These are phyloP conservation scores for Sclerotiophoma versabilis DNA, from an alignment of 2,329 filamentous ascomycete species.

Conservation along the genomic window DNA sequence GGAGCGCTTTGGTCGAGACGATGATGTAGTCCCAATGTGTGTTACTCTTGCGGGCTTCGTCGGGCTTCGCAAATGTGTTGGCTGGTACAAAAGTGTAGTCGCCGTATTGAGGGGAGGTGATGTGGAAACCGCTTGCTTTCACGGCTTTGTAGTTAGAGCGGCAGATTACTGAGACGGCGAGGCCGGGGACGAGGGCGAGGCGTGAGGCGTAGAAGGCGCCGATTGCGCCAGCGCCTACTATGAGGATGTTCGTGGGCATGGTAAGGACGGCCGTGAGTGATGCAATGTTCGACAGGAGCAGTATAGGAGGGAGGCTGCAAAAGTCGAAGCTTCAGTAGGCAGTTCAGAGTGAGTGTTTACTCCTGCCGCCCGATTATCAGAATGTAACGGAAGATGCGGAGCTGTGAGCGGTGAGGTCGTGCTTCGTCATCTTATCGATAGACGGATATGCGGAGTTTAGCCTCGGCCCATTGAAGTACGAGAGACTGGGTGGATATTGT, in stretches of 20 bases:
- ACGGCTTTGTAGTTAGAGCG: slow-evolving; percentile 76
- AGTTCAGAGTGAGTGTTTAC: background rate
- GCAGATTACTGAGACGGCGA: slow-evolving; percentile 73
- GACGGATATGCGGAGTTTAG: slow-evolving; percentile 17
- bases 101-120: slow-evolving; percentile 72
- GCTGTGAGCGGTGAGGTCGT: slow-evolving; percentile 5
- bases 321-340: background rate
- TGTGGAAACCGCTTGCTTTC: slow-evolving; percentile 64
- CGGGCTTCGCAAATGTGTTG: slow-evolving; percentile 67
- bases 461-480: slow-evolving; percentile 18
- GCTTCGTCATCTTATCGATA: slow-evolving; percentile 20
- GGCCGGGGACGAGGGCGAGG: slow-evolving; percentile 64
- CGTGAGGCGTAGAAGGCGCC: slow-evolving; percentile 76
- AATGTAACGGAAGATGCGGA: background rate
- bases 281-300: background rate
- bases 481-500: background rate
- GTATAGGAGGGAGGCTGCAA: background rate
- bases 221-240: slow-evolving; percentile 74
- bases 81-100: slow-evolving; percentile 69
- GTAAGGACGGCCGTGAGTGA: background rate
- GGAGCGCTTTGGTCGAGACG: slow-evolving; percentile 74
- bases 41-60: slow-evolving; percentile 59
- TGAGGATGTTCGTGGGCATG: slow-evolving; percentile 63
- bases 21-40: slow-evolving; percentile 70
- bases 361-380: background rate